phyloP scores from a whole-genome alignment of 495 filamentous ascomycete species.

The Evansstolkia leycettana region DNA sequence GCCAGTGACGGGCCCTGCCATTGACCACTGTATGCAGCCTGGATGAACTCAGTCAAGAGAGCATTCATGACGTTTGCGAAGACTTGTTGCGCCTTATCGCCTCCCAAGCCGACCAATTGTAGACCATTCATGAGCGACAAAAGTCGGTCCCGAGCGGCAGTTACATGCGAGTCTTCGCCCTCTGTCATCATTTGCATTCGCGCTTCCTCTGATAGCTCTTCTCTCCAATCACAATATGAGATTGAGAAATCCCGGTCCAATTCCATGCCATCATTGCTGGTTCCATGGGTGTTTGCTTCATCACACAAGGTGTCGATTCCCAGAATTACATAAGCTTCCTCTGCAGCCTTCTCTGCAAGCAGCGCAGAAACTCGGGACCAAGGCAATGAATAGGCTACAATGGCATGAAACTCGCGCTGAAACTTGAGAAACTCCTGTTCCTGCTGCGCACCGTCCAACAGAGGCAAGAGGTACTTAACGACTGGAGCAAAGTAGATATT shows the following conservation, averaged over 20 bases:
- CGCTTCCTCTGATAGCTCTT: conserved; percentile 13
- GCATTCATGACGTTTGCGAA: conserved; percentile 65
- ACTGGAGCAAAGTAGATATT: conserved; percentile 36
- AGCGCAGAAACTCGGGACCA: conserved; percentile 35
- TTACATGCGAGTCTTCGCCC: conserved; percentile 20
- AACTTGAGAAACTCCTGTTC: conserved; percentile 37
- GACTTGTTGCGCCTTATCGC: conserved; percentile 59
- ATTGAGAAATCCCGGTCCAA: conserved; percentile 25
- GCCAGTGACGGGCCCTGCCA: conserved; percentile 48
- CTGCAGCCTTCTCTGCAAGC: conserved; percentile 39
- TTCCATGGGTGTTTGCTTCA: conserved; percentile 6
- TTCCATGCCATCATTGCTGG: conserved; percentile 23
- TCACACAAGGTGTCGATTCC: conserved; percentile 33
- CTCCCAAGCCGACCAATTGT: conserved; percentile 60
- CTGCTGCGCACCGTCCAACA: conserved; percentile 14
- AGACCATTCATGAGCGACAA: conserved; percentile 47
- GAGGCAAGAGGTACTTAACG: conserved; percentile 24
- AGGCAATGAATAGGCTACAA: conserved; percentile 53
- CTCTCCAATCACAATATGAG: conserved; percentile 27
- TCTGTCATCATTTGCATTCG: conserved; percentile 25
- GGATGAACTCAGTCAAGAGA: conserved; percentile 55
- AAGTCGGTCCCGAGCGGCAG: conserved; percentile 38
- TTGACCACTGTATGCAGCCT: conserved; percentile 42
- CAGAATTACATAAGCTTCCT: conserved; percentile 42
- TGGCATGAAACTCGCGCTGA: conserved; percentile 47